These are phyloP conservation scores for Apiospora marii DNA, from an alignment of 2,329 filamentous ascomycete species.

Conservation along the genomic window DNA sequence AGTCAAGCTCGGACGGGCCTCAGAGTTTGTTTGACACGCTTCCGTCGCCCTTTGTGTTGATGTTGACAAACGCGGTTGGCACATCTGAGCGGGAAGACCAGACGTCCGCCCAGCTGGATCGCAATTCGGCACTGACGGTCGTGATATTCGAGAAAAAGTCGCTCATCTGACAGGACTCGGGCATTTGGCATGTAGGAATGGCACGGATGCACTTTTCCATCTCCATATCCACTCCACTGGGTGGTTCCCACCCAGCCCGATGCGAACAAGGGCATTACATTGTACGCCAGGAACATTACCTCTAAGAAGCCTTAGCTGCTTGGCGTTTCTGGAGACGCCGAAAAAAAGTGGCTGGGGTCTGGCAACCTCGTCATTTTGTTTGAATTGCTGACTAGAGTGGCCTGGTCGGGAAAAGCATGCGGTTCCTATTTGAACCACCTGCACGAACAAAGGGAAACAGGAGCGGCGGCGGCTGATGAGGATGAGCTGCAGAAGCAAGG, in stretches of 20 bases:
- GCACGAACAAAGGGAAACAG: background rate
- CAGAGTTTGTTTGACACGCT: slow-evolving; percentile 11
- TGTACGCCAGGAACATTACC: slow-evolving; percentile 3
- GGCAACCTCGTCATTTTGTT: slow-evolving; percentile 4
- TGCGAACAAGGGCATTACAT: slow-evolving; percentile 13
- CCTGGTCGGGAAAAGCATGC: background rate
- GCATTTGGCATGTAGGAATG: background rate
- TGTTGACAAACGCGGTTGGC: slow-evolving; percentile 11
- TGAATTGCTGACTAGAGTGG: slow-evolving; percentile 1
- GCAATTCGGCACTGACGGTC: too few species aligned
- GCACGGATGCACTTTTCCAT: slow-evolving; percentile 10
- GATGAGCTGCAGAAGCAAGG: slow-evolving; percentile 10
- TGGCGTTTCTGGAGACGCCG: slow-evolving; percentile 17
- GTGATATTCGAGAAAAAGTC: background rate
- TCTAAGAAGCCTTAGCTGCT: background rate
- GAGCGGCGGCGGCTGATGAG: background rate
- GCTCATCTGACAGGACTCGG: background rate
- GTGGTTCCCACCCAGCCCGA: background rate
- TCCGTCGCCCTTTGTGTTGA: background rate
- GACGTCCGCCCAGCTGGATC: background rate
- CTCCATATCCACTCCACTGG: slow-evolving; percentile 12
- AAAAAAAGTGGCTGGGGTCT: slow-evolving; percentile 10
- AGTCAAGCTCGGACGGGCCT: slow-evolving; percentile 23
- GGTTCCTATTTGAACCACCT: background rate
- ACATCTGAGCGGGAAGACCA: background rate